Percentiles rank a stretch among this genome's conserved stretches.
phyloP scores from a whole-genome alignment of 2,329 filamentous ascomycete species.

The Fusarium sp. region DNA sequence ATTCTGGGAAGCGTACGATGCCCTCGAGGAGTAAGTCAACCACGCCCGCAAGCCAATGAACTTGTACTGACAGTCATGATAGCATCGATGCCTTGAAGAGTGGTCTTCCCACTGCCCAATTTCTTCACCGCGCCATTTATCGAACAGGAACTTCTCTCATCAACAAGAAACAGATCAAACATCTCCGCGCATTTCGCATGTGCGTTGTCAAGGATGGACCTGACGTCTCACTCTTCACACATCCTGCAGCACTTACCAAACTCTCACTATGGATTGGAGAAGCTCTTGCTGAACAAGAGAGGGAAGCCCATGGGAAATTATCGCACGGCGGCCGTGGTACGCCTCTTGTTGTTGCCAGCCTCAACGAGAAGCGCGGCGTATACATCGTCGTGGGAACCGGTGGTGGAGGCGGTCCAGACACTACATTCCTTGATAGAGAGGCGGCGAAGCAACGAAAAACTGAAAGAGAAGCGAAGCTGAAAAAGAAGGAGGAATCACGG shows the following conservation, averaged over 20 bases:
- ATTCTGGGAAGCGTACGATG: conserved; percentile 77
- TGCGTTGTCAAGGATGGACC: conserved; percentile 95
- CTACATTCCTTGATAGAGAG: conserved; percentile 71
- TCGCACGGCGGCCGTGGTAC: conserved; percentile 75
- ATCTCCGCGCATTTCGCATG: conserved; percentile 91
- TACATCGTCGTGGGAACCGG: conserved; percentile 95
- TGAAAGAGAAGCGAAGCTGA: conserved; percentile 69
- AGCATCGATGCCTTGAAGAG: conserved; percentile 79
- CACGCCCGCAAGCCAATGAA: neutral
- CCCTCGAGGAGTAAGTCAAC: conserved; percentile 69
- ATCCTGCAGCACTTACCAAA: conserved; percentile 91
- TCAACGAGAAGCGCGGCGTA: conserved; percentile 85
- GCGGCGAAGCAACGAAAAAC: conserved; percentile 68
- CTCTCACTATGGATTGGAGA: conserved; percentile 94
- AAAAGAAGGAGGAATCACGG: conserved; percentile 65
- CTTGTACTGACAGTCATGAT: conserved; percentile 8
- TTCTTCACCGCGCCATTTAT: conserved; percentile 90
- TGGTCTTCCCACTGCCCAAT: conserved; percentile 82
- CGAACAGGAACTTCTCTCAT: conserved; percentile 90
- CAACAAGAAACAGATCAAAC: conserved; percentile 91
- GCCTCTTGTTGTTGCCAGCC: conserved; percentile 86
- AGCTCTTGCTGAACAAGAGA: conserved; percentile 88
- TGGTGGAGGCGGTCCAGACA: conserved; percentile 79
- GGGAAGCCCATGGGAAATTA: conserved; percentile 73
- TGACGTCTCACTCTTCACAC: conserved; percentile 88